phyloP scores from a whole-genome alignment of 148 eudicot species.

The Vaccinium macrocarpon region DNA sequence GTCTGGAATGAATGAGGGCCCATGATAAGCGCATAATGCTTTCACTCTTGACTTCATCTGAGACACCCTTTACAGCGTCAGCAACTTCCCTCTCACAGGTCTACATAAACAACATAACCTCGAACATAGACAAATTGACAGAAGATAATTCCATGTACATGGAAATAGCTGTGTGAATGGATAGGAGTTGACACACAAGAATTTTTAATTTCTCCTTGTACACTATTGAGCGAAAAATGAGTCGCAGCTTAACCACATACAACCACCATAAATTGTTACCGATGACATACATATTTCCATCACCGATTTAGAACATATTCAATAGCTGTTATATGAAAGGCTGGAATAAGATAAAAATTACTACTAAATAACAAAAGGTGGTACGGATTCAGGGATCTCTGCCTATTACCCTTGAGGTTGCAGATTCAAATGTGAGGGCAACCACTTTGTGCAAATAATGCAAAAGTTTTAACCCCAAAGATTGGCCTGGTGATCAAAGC shows the following conservation, averaged over 20 bases:
- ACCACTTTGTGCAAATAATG: background rate
- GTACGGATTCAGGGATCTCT: background rate
- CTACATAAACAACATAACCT: constrained; percentile 26
- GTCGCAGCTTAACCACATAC: background rate
- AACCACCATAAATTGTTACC: background rate
- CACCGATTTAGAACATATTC: background rate
- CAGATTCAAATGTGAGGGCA: background rate
- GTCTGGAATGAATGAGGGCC: constrained; percentile 79
- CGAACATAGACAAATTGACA: background rate
- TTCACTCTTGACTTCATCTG: constrained; percentile 56
- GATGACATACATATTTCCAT: background rate
- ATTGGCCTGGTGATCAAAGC: background rate
- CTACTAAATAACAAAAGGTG: background rate
- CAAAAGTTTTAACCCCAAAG: background rate
- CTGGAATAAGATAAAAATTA: background rate
- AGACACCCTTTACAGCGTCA: constrained; percentile 47
- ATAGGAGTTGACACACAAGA: background rate
- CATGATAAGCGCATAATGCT: constrained; percentile 77
- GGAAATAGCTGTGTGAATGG: background rate
- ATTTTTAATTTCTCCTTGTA: background rate
- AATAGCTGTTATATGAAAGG: background rate
- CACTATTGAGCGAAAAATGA: background rate
- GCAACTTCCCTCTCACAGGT: constrained; percentile 77
- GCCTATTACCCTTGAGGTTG: background rate
- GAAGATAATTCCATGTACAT: background rate